Percentiles rank a stretch among this genome's conserved stretches.
Evolutionary conservation across 345 rosid genomes (phyloP).

Genomic region (Eutrema yunnanense): DNA sequence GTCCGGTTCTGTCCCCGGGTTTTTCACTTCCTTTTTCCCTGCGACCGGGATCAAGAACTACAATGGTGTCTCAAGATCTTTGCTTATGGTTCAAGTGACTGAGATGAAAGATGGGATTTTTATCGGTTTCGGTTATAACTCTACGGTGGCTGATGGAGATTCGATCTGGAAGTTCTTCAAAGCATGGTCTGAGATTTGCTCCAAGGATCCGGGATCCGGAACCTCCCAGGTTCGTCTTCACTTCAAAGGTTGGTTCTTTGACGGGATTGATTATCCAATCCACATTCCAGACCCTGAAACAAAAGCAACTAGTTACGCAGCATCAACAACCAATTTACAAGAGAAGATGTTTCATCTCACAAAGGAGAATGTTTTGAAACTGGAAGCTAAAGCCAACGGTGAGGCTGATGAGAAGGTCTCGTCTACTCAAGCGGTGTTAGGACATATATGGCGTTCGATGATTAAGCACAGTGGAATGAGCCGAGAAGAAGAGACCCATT

Average conservation of each 20-base stretch:
- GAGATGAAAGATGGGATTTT: conserved; percentile 43
- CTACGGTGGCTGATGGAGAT: conserved; percentile 29
- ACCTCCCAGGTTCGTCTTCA: neutral
- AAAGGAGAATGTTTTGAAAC: conserved; percentile 17
- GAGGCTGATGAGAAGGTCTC: conserved; percentile 26
- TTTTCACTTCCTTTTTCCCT: conserved; percentile 36
- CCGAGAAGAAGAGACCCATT: conserved; percentile 21
- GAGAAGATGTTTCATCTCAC: conserved; percentile 33
- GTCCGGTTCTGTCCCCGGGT: conserved; percentile 25
- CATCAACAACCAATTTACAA: conserved; percentile 4
- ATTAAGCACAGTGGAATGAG: conserved; percentile 10
- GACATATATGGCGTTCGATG: conserved; percentile 26
- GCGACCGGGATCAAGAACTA: conserved; percentile 30
- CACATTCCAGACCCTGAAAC: conserved; percentile 25
- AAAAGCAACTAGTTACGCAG: neutral
- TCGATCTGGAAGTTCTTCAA: conserved; percentile 47
- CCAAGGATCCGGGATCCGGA: neutral
- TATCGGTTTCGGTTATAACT: conserved; percentile 38
- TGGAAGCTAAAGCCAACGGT: conserved; percentile 35
- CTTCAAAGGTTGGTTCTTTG: conserved; percentile 31
- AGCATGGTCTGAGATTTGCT: conserved; percentile 40
- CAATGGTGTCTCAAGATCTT: conserved; percentile 31
- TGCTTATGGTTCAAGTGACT: conserved; percentile 42
- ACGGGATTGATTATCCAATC: conserved; percentile 17
- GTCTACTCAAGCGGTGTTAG: conserved; percentile 30